phyloP scores from a whole-genome alignment of 345 rosid genomes.

The Salix koriyanagi region DNA sequence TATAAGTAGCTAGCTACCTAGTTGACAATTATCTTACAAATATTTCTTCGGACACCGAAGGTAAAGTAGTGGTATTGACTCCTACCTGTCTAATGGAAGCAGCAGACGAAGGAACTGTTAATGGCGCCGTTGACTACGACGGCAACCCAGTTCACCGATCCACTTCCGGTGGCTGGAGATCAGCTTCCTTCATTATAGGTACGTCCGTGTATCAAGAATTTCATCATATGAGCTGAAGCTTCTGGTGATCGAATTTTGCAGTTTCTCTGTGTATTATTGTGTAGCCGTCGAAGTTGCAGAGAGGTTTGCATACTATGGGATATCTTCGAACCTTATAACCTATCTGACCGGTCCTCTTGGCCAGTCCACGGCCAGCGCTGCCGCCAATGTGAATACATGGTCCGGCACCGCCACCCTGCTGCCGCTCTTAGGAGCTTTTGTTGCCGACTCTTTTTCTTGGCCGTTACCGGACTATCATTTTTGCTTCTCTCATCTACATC shows the following conservation, averaged over 20 bases:
- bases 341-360: slow-evolving; percentile 5
- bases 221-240: too few relatives aligned
- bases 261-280: neutral
- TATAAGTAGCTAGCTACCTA: too few relatives aligned
- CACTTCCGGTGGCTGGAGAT: slow-evolving; percentile 10
- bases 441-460: slow-evolving; percentile 21
- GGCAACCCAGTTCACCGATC: slow-evolving; percentile 10
- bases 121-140: slow-evolving; percentile 1
- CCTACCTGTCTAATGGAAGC: neutral
- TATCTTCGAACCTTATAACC: slow-evolving; percentile 1
- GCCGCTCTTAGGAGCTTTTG: slow-evolving; percentile 8
- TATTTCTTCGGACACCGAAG: too few relatives aligned
- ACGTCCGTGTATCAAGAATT: neutral
- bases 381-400: slow-evolving; percentile 11
- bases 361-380: slow-evolving; percentile 10
- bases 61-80: neutral
- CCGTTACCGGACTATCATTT: slow-evolving; percentile 7
- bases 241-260: neutral
- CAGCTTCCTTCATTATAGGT: slow-evolving; percentile 6
- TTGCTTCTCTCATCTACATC: slow-evolving; percentile 2
- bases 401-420: slow-evolving; percentile 5
- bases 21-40: too few relatives aligned
- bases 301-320: slow-evolving; percentile 7
- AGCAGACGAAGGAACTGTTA: neutral
- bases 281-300: slow-evolving; percentile 8